Percentiles rank a stretch among this genome's conserved stretches.
Conservation (phyloP, 2,329 filamentous ascomycete species). For the Pseudocercospora vitis region DNA sequence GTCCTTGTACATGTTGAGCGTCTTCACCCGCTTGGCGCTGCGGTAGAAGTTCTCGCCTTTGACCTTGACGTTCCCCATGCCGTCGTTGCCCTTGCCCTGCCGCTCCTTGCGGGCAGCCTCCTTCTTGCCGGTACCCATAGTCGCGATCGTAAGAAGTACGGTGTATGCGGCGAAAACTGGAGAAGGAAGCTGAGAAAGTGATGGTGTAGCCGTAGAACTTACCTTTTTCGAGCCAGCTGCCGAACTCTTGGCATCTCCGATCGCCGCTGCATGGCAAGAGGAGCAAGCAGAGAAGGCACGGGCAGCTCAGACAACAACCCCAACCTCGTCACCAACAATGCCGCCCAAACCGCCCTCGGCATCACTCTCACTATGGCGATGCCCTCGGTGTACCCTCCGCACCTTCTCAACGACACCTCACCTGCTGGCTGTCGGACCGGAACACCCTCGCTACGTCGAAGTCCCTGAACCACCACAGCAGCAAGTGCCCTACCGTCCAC, state of each 20-base stretch:
- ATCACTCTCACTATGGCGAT: constrained; percentile 37
- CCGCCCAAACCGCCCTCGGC: constrained; percentile 41
- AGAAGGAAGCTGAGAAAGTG: too few species aligned
- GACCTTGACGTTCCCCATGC: constrained; percentile 84
- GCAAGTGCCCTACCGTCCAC: constrained; percentile 50
- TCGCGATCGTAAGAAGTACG: too few species aligned
- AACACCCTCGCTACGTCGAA: constrained; percentile 85
- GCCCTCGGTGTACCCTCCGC: constrained; percentile 37
- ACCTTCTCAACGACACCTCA: constrained; percentile 50
- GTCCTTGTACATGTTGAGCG: constrained; percentile 86
- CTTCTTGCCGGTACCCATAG: constrained; percentile 92
- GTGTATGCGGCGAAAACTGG: too few species aligned
- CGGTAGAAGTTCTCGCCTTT: constrained; percentile 99
- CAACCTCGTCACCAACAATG: constrained; percentile 39
- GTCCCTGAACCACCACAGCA: constrained; percentile 76
- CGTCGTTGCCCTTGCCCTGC: constrained; percentile 81
- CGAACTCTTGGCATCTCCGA: neutral
- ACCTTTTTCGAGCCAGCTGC: neutral
- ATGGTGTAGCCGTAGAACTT: too few species aligned
- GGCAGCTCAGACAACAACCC: neutral
- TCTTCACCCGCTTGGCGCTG: constrained; percentile 82
- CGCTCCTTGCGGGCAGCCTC: constrained; percentile 78
- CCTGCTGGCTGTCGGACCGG: constrained; percentile 64
- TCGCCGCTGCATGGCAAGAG: neutral
- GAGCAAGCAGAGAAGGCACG: constrained; percentile 1